phyloP scores from a whole-genome alignment of 2,329 filamentous ascomycete genomes.

The Fusarium nelsonii region DNA sequence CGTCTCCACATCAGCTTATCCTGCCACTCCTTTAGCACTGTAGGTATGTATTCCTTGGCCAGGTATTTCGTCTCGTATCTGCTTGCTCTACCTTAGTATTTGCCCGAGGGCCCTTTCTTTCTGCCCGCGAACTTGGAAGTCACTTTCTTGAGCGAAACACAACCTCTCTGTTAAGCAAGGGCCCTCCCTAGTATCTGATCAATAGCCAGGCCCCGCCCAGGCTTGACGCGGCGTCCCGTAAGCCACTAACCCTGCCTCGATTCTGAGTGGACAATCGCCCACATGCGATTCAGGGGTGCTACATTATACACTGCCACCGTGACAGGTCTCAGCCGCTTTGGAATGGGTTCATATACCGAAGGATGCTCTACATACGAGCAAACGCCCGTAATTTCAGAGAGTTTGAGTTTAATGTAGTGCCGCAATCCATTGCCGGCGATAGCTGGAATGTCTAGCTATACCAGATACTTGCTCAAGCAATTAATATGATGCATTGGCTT shows the following conservation, averaged over 20 bases:
- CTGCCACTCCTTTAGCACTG: constrained; percentile 5
- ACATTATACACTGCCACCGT: constrained; percentile 12
- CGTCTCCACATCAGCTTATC: constrained; percentile 38
- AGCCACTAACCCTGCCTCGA: constrained; percentile 25
- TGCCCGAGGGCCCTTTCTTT: constrained; percentile 4
- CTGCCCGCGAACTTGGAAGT: constrained; percentile 22
- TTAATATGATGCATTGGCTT: constrained; percentile 11
- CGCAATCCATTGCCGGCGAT: background rate
- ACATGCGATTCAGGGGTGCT: constrained; percentile 37
- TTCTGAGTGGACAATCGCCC: constrained; percentile 32
- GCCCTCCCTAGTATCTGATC: constrained; percentile 18
- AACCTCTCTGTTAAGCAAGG: constrained; percentile 15
- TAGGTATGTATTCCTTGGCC: constrained; percentile 2
- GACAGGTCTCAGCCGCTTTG: constrained; percentile 23
- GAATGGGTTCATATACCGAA: constrained; percentile 12
- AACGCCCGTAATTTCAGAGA: constrained; percentile 29
- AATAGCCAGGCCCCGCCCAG: constrained; percentile 14
- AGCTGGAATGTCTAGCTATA: background rate
- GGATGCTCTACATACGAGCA: constrained; percentile 17
- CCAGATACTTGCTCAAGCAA: background rate
- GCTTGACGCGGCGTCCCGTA: constrained; percentile 31
- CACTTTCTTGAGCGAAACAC: constrained; percentile 18
- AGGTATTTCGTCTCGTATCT: constrained; percentile 5
- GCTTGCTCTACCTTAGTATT: background rate
- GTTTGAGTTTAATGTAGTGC: constrained; percentile 16